These are phyloP conservation scores for Akanthomyces muscarius DNA, from an alignment of 2,329 filamentous ascomycete genomes.

Conservation along the genomic window DNA sequence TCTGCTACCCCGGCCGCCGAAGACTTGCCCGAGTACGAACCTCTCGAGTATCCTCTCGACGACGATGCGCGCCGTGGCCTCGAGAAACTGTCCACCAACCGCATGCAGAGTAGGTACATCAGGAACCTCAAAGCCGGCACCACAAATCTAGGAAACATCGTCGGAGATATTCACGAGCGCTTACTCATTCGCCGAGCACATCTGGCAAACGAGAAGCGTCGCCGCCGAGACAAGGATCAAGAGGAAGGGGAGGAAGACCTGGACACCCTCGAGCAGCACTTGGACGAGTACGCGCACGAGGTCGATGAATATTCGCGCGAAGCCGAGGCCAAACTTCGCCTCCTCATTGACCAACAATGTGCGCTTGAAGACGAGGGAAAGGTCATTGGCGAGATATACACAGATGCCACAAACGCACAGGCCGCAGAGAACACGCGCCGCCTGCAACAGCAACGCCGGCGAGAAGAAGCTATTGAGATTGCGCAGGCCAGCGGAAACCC, in stretches of 20 bases:
- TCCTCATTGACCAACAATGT: constrained; percentile 46
- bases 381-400: constrained; percentile 36
- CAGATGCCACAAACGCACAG: constrained; percentile 27
- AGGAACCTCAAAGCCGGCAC: constrained; percentile 43
- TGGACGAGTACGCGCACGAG: constrained; percentile 35
- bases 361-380: constrained; percentile 47
- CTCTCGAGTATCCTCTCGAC: constrained; percentile 44
- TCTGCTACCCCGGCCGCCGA: constrained; percentile 21
- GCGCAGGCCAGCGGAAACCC: constrained; percentile 20
- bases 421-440: constrained; percentile 17
- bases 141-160: constrained; percentile 40
- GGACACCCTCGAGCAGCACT: constrained; percentile 35
- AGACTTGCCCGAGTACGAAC: constrained; percentile 48
- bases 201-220: constrained; percentile 31
- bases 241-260: constrained; percentile 34
- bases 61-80: constrained; percentile 37
- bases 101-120: constrained; percentile 40
- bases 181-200: constrained; percentile 34
- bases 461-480: constrained; percentile 11
- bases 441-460: constrained; percentile 14
- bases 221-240: constrained; percentile 35
- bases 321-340: constrained; percentile 45
- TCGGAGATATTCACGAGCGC: constrained; percentile 49
- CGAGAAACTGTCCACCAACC: constrained; percentile 39
- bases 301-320: constrained; percentile 41